Evolutionary conservation across 345 rosid genomes (phyloP), one percentile per base, ranked within the genome.

Genomic region (Brassica napus): DNA sequence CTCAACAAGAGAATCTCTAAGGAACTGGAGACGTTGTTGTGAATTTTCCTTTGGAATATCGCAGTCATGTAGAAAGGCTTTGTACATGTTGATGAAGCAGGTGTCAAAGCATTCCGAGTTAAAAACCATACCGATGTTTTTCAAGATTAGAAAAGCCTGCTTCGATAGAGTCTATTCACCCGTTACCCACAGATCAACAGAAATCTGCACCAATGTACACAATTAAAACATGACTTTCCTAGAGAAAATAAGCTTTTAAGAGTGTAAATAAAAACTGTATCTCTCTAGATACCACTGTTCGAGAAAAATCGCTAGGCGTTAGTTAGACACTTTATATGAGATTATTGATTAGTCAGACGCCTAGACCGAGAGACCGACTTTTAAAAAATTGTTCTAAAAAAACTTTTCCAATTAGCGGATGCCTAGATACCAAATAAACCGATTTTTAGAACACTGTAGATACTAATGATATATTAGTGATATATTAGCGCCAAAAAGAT

Each of bases 1-100:
- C 84, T 89, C 89, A 32, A 90, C 82, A 69, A 93, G 84, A 75
- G 92, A 89, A 81, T 84, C 85, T 82, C 87, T 88, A 65, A 93
- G 86, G 79, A 86, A 88, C n/a, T 37, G 84, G 34, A 83, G 31
- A 68, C 79, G 92, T 30, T 84, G 74, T 63, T 82, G 72, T 69
- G 86, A 79, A 71, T 39, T 86, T 60, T 83, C 88, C 68, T 86
- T 88, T 15, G 85, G 82, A 71, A 88, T 86, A 69, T 91, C 87
- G 86, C 92, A 88, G 77, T 88, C 88, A 65, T 84, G 78, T 74
- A 90, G 82, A 82, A 85, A 90, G 76, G 94, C 85, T 84, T 83
- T 91, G 83, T 84, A 93, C 81, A 84, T 83, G 85, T 83, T 84
- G 81, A 87, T 70, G 63, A 93, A 77, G 86, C 97, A 91, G 39